phyloP scores from a whole-genome alignment of 2,329 filamentous ascomycete species.

The Trichophyton rubrum region DNA sequence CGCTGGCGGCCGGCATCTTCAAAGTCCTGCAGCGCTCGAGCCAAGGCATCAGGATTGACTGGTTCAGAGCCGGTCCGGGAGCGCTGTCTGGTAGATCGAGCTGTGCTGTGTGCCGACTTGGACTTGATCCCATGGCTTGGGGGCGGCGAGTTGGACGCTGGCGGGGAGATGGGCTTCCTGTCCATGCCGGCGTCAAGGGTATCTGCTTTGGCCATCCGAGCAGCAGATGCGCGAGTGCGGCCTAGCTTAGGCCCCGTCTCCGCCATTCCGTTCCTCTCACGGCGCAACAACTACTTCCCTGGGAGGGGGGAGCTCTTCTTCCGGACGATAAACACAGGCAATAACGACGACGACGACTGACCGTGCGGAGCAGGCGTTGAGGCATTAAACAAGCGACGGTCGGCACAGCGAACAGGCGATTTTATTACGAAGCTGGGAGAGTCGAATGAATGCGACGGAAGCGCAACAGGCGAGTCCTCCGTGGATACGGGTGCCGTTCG shows the following conservation, averaged over 20 bases:
- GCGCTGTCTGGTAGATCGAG: conserved; percentile 18
- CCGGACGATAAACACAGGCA: not conserved
- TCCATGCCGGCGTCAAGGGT: not conserved
- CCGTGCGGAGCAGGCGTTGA: not conserved
- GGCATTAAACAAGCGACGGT: not conserved
- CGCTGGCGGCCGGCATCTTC: conserved; percentile 47
- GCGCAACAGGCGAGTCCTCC: not conserved
- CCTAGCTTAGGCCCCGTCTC: not conserved
- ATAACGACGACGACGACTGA: not conserved
- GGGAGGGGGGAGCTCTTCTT: not conserved
- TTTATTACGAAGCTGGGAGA: not conserved
- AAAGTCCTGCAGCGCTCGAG: conserved; percentile 49
- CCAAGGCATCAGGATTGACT: conserved; percentile 47
- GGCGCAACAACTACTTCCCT: not conserved
- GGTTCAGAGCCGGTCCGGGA: conserved; percentile 35
- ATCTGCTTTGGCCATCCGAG: not conserved
- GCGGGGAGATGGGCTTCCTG: conserved; percentile 35
- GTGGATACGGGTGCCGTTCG: not conserved
- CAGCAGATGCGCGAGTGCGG: not conserved
- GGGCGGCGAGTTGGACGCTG: conserved; percentile 48
- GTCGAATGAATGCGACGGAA: not conserved
- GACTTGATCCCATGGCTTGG: conserved; percentile 40
- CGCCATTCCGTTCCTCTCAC: conserved; percentile 1
- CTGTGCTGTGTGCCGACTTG: conserved; percentile 8
- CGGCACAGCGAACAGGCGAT: not conserved